Percentiles rank a stretch among this genome's conserved stretches.
Evolutionary conservation across 1,284 basidiomycete genomes (phyloP).

Genomic region (Neonothopanus nambi): DNA sequence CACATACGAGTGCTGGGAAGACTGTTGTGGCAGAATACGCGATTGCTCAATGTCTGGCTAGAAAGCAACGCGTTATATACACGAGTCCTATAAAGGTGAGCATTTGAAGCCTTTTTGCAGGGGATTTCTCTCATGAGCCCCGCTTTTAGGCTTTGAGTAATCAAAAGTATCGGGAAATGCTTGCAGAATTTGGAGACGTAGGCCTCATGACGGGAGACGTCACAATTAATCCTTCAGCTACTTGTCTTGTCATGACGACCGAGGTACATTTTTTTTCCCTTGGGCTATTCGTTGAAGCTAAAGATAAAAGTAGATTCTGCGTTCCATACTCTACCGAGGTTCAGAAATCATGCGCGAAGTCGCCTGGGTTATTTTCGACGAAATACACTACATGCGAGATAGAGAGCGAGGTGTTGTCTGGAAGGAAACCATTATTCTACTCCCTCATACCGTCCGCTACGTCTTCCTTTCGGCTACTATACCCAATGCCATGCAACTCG

Average conservation of each 20-base stretch:
- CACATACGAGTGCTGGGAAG: constrained; percentile 98
- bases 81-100: constrained; percentile 98
- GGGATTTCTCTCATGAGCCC: neutral
- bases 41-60: constrained; percentile 92
- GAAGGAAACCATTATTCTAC: constrained; percentile 94
- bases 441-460: constrained; percentile 95
- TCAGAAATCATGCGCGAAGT: constrained; percentile 99
- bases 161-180: constrained; percentile 98
- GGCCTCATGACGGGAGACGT: constrained; percentile 99
- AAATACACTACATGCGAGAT: constrained; percentile 99
- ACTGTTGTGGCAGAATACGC: constrained; percentile 99
- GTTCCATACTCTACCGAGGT: constrained; percentile 98
- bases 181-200: constrained; percentile 96
- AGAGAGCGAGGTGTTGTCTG: constrained; percentile 88
- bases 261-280: constrained; percentile 61
- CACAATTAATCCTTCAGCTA: constrained; percentile 97
- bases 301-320: constrained; percentile 72
- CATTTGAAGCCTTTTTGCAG: constrained; percentile 17
- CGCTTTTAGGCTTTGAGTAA: constrained; percentile 88
- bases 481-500: constrained; percentile 99
- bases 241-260: constrained; percentile 99
- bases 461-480: constrained; percentile 99
- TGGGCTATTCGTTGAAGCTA: neutral
- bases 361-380: constrained; percentile 99
- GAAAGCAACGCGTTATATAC: constrained; percentile 96